Evolutionary conservation across 2,329 filamentous ascomycete species (phyloP).

Genomic region (Raffaelea albimanens): DNA sequence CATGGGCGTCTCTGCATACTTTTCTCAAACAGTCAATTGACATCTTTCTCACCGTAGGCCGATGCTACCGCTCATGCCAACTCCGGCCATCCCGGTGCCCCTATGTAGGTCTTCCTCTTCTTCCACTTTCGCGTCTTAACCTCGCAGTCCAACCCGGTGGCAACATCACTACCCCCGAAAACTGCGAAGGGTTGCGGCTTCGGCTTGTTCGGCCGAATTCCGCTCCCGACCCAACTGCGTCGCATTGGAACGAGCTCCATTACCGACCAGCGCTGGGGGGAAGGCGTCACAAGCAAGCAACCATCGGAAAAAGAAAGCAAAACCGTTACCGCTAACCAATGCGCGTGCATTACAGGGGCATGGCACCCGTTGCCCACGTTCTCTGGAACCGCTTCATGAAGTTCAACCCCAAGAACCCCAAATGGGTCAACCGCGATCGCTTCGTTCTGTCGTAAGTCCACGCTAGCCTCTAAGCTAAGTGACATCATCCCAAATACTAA

Average conservation of each 20-base stretch:
- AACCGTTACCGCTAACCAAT: constrained; percentile 14
- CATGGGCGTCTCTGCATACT: background rate
- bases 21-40: background rate
- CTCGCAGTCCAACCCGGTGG: too few relatives aligned
- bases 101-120: constrained; percentile 56
- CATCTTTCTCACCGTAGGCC: constrained; percentile 48
- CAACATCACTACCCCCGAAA: too few relatives aligned
- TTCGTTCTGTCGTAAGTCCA: constrained; percentile 90
- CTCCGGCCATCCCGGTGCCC: constrained; percentile 96
- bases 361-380: constrained; percentile 94
- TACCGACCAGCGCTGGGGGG: too few relatives aligned
- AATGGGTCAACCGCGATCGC: constrained; percentile 94
- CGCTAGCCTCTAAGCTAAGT: background rate
- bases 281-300: too few relatives aligned
- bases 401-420: constrained; percentile 99
- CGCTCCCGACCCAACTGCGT: too few relatives aligned
- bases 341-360: constrained; percentile 42
- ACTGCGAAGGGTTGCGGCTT: too few relatives aligned
- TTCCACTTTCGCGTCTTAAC: background rate
- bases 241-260: too few relatives aligned
- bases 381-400: constrained; percentile 98
- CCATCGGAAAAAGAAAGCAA: too few relatives aligned
- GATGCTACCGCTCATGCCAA: constrained; percentile 96
- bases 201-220: too few relatives aligned
- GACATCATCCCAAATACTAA: background rate